phyloP scores from a whole-genome alignment of 164 flowering plant genomes.

The Cinnamomum micranthum region DNA sequence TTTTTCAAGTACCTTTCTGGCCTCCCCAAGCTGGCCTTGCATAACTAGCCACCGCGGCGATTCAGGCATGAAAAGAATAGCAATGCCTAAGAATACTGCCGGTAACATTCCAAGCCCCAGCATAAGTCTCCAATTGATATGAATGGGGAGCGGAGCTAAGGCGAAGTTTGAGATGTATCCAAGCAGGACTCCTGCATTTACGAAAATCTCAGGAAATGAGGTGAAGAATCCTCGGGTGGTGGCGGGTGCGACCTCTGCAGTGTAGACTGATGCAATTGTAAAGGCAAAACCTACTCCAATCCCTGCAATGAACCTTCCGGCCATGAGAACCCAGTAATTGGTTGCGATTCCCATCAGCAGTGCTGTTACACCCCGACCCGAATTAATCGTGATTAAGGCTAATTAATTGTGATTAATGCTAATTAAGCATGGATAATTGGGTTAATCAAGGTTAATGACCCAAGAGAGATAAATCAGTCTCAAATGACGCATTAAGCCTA shows the following conservation, averaged over 20 bases:
- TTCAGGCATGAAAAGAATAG: slow-evolving; percentile 20
- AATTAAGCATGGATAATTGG: too few relatives aligned
- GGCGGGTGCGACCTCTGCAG: slow-evolving; percentile 49
- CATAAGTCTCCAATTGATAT: slow-evolving; percentile 27
- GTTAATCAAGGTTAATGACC: too few relatives aligned
- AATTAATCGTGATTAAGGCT: too few relatives aligned
- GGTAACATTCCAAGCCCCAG: slow-evolving; percentile 23
- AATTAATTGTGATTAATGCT: too few relatives aligned
- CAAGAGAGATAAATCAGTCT: too few relatives aligned
- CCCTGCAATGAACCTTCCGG: slow-evolving; percentile 51
- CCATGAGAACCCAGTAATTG: slow-evolving; percentile 45
- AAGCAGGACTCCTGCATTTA: slow-evolving; percentile 32
- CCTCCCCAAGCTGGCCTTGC: slow-evolving; percentile 24
- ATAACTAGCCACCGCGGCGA: slow-evolving; percentile 27
- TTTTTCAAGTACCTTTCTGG: slow-evolving; percentile 12
- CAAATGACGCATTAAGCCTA: too few relatives aligned
- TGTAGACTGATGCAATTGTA: slow-evolving; percentile 52
- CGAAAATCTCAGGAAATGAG: slow-evolving; percentile 50
- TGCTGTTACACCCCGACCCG: too few relatives aligned
- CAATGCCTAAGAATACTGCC: slow-evolving; percentile 10
- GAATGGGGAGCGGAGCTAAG: slow-evolving; percentile 7
- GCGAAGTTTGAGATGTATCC: slow-evolving; percentile 21
- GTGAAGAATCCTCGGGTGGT: slow-evolving; percentile 45
- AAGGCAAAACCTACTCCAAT: slow-evolving; percentile 47
- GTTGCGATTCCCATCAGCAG: slow-evolving; percentile 45